phyloP scores from a whole-genome alignment of 2,329 filamentous ascomycete genomes.

The Alternaria sp. region DNA sequence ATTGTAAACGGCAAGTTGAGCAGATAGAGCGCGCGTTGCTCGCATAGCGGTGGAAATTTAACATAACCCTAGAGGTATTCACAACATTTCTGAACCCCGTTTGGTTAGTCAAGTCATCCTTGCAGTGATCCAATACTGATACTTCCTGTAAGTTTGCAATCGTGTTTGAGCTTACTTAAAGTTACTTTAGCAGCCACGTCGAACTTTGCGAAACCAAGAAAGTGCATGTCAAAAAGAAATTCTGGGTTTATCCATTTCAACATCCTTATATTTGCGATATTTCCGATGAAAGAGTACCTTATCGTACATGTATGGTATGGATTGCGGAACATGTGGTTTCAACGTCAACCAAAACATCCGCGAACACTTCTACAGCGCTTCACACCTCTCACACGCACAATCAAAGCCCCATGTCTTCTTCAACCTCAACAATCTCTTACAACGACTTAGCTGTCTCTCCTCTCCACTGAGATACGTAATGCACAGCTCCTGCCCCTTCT shows the following conservation, averaged over 20 bases:
- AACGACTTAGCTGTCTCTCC: conserved; percentile 52
- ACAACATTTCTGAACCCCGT: background rate
- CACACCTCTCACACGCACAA: conserved; percentile 55
- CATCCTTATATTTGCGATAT: background rate
- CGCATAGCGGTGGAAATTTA: background rate
- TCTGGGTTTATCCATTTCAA: background rate
- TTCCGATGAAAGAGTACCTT: background rate
- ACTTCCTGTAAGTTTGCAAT: background rate
- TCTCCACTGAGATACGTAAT: conserved; percentile 61
- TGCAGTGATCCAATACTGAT: too few relatives aligned
- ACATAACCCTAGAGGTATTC: background rate
- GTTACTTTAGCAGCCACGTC: background rate
- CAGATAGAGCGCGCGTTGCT: background rate
- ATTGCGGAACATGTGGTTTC: background rate
- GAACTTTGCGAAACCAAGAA: too few relatives aligned
- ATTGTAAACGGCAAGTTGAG: background rate
- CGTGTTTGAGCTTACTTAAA: background rate
- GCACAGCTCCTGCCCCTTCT: conserved; percentile 55
- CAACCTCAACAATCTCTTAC: conserved; percentile 51
- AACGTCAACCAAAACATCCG: background rate
- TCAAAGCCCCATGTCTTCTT: conserved; percentile 57
- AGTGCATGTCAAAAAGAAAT: background rate
- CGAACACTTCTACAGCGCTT: conserved; percentile 16
- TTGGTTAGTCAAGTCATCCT: background rate
- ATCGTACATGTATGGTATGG: background rate